Conservation (phyloP, 2,329 filamentous ascomycete species). For the Fusarium concolor region DNA sequence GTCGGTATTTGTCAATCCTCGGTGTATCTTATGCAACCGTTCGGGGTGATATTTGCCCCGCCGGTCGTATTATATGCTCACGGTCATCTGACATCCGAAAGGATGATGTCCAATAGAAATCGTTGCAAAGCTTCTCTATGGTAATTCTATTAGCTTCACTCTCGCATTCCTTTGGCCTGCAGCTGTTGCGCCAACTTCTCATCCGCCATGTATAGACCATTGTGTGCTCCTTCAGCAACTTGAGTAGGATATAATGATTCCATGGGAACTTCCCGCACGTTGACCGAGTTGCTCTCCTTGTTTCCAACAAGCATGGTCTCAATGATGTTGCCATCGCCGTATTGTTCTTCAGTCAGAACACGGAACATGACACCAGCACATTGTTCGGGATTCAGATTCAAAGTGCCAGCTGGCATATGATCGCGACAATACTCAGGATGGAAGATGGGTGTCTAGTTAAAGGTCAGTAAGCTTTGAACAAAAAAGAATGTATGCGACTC, state of each 20-base stretch:
- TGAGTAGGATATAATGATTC: conserved; percentile 12
- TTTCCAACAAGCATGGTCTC: conserved; percentile 15
- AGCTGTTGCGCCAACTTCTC: background rate
- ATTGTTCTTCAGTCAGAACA: conserved; percentile 19
- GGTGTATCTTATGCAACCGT: no score
- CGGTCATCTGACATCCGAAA: no score
- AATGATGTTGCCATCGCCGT: conserved; percentile 34
- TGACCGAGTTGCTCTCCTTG: conserved; percentile 4
- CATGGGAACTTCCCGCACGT: conserved; percentile 4
- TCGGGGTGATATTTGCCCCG: no score
- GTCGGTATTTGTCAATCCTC: no score
- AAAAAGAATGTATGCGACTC: background rate
- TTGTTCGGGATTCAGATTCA: conserved; percentile 3
- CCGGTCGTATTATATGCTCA: no score
- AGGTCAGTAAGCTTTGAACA: rapidly evolving
- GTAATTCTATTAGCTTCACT: background rate
- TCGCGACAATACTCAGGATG: conserved; percentile 22
- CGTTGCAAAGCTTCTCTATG: no score
- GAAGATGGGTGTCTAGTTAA: conserved; percentile 15
- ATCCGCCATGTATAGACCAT: background rate
- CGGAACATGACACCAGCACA: conserved; percentile 17
- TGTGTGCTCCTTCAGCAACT: background rate
- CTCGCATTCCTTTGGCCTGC: background rate
- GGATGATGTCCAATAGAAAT: no score
- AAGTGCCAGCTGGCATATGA: background rate